Conservation (phyloP, 495 filamentous ascomycete species). For the Penicillium subrubescens region DNA sequence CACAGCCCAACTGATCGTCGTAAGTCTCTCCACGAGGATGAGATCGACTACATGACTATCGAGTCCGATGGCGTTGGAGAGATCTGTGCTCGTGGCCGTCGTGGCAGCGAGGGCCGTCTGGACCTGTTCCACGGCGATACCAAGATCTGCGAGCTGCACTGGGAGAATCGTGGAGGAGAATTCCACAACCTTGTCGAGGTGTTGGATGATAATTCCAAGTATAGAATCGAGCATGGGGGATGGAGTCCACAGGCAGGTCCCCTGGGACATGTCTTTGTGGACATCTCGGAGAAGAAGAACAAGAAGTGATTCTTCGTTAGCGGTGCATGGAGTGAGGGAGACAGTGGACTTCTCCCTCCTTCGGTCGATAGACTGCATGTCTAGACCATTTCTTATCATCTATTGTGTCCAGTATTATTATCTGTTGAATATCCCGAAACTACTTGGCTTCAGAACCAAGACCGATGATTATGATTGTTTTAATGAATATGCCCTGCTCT, state of each 20-base stretch:
- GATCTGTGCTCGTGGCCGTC: conserved; percentile 36
- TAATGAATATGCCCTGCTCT: not conserved
- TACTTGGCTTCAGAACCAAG: conserved; percentile 7
- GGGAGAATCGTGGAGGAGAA: conserved; percentile 39
- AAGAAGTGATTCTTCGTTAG: conserved; percentile 21
- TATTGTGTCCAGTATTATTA: not conserved
- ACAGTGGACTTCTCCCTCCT: not conserved
- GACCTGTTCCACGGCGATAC: conserved; percentile 39
- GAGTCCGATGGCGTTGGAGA: conserved; percentile 38
- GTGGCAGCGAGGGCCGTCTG: conserved; percentile 42
- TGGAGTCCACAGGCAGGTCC: conserved; percentile 41
- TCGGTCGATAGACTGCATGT: not conserved
- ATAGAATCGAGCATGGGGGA: conserved; percentile 38
- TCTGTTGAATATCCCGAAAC: conserved; percentile 1
- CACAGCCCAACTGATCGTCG: conserved; percentile 28
- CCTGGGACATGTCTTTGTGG: conserved; percentile 42
- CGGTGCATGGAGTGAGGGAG: not conserved
- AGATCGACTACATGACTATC: conserved; percentile 40
- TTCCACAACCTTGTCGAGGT: conserved; percentile 35
- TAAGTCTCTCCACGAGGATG: conserved; percentile 38
- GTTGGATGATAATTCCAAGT: conserved; percentile 33
- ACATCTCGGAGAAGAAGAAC: conserved; percentile 29
- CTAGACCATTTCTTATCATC: not conserved
- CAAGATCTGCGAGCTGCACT: conserved; percentile 47
- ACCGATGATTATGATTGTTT: not conserved